Percentiles rank a stretch among this genome's conserved stretches.
phyloP scores from a whole-genome alignment of 768 basidiomycete species.

The Scleroderma bovista region DNA sequence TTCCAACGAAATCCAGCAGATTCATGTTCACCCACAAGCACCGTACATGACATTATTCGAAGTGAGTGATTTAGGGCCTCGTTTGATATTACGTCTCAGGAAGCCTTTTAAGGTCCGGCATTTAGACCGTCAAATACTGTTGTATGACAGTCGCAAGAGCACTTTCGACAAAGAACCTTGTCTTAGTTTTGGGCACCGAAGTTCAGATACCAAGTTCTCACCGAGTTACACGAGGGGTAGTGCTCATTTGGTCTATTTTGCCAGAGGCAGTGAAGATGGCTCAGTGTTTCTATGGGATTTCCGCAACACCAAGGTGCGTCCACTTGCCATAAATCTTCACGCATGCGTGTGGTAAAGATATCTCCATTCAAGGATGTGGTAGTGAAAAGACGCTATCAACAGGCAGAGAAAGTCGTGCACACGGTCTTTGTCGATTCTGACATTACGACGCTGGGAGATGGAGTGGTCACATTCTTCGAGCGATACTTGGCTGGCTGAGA shows the following conservation, averaged over 20 bases:
- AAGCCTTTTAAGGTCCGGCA: conserved; percentile 37
- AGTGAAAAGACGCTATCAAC: conserved; percentile 27
- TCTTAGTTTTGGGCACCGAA: conserved; percentile 40
- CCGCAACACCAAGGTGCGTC: conserved; percentile 39
- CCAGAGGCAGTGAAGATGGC: conserved; percentile 42
- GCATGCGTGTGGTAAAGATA: conserved; percentile 13
- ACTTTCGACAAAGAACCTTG: conserved; percentile 37
- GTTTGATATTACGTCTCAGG: conserved; percentile 9
- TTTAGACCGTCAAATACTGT: conserved; percentile 43
- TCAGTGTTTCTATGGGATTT: conserved; percentile 45
- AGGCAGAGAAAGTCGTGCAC: conserved; percentile 34
- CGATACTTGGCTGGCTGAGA: conserved; percentile 20
- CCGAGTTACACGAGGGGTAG: conserved; percentile 35
- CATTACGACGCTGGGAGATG: conserved; percentile 37
- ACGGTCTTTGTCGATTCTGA: conserved; percentile 35
- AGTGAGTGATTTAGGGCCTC: conserved; percentile 30
- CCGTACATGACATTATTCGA: conserved; percentile 42
- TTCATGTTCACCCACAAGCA: conserved; percentile 42
- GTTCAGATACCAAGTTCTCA: conserved; percentile 18
- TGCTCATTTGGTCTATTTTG: conserved; percentile 37
- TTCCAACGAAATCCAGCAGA: conserved; percentile 37
- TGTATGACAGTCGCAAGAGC: conserved; percentile 41
- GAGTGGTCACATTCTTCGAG: conserved; percentile 35
- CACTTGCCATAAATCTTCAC: conserved; percentile 10
- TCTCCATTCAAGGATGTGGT: conserved; percentile 30